A percentile compares a stretch with the other conserved stretches of the same genome.
Evolutionary conservation across 2,329 filamentous ascomycete genomes (phyloP).

Genomic region (Leptoxyphium fumago): DNA sequence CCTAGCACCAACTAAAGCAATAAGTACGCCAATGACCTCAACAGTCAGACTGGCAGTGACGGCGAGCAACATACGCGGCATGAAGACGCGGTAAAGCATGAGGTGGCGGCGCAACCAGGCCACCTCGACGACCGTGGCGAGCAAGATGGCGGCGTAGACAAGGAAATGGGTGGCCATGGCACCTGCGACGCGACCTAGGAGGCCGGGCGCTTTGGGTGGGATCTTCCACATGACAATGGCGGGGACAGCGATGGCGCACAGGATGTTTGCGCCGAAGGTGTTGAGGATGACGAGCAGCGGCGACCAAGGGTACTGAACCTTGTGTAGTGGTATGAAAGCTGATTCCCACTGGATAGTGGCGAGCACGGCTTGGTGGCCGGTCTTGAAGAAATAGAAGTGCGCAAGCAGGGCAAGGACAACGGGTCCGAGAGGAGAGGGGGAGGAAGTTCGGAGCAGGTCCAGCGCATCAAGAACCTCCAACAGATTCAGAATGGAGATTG

Average conservation of each 20-base stretch:
- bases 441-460: constrained; percentile 33
- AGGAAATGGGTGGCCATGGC: constrained; percentile 60
- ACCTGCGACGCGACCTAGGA: constrained; percentile 56
- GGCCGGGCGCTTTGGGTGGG: constrained; percentile 47
- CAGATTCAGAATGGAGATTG: constrained; percentile 77
- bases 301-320: constrained; percentile 77
- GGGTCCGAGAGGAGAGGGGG: constrained; percentile 57
- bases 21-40: constrained; percentile 56
- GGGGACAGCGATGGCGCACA: constrained; percentile 66
- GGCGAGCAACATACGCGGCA: constrained; percentile 77
- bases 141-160: constrained; percentile 68
- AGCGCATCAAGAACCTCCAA: constrained; percentile 50
- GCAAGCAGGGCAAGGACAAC: constrained; percentile 76
- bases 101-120: constrained; percentile 77
- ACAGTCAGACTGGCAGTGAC: constrained; percentile 57
- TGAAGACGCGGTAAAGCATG: constrained; percentile 93
- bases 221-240: constrained; percentile 82
- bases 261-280: constrained; percentile 76
- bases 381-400: constrained; percentile 94
- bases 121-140: constrained; percentile 83
- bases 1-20: constrained; percentile 60
- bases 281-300: constrained; percentile 72
- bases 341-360: constrained; percentile 90
- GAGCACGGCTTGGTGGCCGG: constrained; percentile 81
- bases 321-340: constrained; percentile 76